These are phyloP conservation scores for Mycena capillaripes DNA, from an alignment of 768 basidiomycete species.

Conservation along the genomic window DNA sequence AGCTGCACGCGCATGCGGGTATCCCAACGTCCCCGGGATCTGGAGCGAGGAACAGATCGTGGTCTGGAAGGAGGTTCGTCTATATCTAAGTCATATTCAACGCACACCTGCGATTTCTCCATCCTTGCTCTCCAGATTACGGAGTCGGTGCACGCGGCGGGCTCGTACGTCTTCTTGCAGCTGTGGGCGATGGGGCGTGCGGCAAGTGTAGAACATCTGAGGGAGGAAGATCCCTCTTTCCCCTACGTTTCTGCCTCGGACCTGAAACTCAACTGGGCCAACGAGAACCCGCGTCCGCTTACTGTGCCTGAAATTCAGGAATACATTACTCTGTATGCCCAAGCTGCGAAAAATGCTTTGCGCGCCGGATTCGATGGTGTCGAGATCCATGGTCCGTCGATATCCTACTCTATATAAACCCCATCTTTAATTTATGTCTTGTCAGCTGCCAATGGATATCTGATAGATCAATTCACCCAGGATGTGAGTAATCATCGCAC, in stretches of 20 bases:
- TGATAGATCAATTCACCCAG: constrained; percentile 62
- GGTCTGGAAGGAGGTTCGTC: constrained; percentile 56
- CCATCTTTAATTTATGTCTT: not conserved
- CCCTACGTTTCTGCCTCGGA: constrained; percentile 45
- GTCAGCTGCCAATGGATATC: constrained; percentile 39
- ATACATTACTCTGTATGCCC: constrained; percentile 46
- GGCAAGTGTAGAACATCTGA: constrained; percentile 41
- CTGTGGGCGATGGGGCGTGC: constrained; percentile 61
- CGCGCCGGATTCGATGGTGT: constrained; percentile 56
- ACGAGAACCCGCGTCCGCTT: constrained; percentile 35
- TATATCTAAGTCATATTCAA: not conserved
- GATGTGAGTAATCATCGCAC: constrained; percentile 57
- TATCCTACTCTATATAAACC: not conserved
- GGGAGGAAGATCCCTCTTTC: constrained; percentile 42
- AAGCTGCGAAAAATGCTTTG: constrained; percentile 51
- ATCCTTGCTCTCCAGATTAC: constrained; percentile 49
- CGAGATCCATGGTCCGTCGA: constrained; percentile 41
- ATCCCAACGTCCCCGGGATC: constrained; percentile 50
- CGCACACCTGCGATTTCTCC: too few relatives aligned
- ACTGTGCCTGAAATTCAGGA: constrained; percentile 48
- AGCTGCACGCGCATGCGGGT: constrained; percentile 43
- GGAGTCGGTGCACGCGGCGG: constrained; percentile 62
- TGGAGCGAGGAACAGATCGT: constrained; percentile 49
- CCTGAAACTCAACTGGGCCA: constrained; percentile 23
- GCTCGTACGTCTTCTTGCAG: constrained; percentile 60